Percentiles rank a stretch among this genome's conserved stretches.
phyloP scores from a whole-genome alignment of 352 stramenopile genomes.

The Saprolegnia diclina region DNA sequence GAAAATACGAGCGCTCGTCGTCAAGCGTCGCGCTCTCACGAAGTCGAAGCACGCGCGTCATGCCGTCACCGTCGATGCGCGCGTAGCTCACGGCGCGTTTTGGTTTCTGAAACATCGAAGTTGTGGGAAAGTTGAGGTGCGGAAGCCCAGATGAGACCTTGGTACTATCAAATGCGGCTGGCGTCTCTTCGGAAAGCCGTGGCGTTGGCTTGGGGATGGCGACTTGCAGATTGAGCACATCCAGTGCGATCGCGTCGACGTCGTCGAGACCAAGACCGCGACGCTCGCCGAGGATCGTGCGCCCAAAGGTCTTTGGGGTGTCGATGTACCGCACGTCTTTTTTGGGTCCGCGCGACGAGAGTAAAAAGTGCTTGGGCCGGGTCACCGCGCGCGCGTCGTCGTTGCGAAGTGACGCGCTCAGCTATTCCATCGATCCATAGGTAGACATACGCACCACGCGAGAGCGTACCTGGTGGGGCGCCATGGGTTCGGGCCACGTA shows the following conservation, averaged over 20 bases:
- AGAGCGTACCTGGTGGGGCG: conserved; percentile 12
- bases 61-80: conserved; percentile 19
- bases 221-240: conserved; percentile 15
- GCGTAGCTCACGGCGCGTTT: conserved; percentile 16
- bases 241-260: conserved; percentile 16
- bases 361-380: conserved; percentile 10
- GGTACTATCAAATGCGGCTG: too few relatives aligned
- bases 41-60: conserved; percentile 22
- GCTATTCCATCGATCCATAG: not conserved
- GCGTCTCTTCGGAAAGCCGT: not conserved
- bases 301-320: conserved; percentile 4
- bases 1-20: conserved; percentile 15
- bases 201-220: not conserved
- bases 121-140: conserved; percentile 5
- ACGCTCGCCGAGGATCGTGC: not conserved
- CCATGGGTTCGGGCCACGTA: conserved; percentile 22
- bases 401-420: conserved; percentile 4
- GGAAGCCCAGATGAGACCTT: not conserved
- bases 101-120: conserved; percentile 15
- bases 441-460: not conserved
- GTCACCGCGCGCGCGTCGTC: not conserved
- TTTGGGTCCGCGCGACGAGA: not conserved
- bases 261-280: conserved; percentile 21
- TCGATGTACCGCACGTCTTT: not conserved
- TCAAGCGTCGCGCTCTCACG: conserved; percentile 13